These are phyloP conservation scores for Corchorus olitorius DNA, from an alignment of 345 rosid species.

Conservation along the genomic window DNA sequence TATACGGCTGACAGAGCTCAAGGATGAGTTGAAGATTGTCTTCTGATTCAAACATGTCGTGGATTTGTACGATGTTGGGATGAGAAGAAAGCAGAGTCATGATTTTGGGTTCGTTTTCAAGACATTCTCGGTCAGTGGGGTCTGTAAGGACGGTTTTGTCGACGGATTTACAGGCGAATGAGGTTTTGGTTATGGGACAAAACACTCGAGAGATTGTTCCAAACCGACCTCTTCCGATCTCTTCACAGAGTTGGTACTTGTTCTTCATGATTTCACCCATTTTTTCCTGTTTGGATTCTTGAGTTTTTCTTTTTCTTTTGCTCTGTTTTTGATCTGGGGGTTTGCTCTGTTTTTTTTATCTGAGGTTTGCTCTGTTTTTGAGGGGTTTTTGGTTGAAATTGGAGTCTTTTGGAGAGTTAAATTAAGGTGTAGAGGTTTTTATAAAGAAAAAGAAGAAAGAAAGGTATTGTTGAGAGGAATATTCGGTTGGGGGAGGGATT, in stretches of 20 bases:
- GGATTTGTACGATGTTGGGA: constrained; percentile 59
- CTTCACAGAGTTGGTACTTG: constrained; percentile 60
- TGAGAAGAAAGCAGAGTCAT: constrained; percentile 66
- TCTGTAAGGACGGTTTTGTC: constrained; percentile 60
- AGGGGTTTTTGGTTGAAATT: not conserved
- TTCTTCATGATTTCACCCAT: constrained; percentile 40
- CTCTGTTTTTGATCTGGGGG: not conserved
- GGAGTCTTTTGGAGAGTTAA: too few relatives aligned
- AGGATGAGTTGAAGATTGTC: constrained; percentile 53
- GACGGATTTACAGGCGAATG: constrained; percentile 72
- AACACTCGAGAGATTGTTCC: constrained; percentile 66
- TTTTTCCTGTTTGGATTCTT: not conserved
- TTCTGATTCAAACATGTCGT: constrained; percentile 56
- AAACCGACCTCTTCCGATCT: constrained; percentile 79
- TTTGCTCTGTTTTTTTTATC: not conserved
- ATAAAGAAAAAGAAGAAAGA: not conserved
- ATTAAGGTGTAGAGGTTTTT: not conserved
- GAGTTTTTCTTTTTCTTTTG: not conserved
- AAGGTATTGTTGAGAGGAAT: constrained; percentile 24
- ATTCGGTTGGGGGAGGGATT: constrained; percentile 22
- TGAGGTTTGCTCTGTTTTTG: not conserved
- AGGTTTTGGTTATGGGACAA: constrained; percentile 42
- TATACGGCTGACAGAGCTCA: constrained; percentile 57
- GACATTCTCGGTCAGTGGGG: constrained; percentile 64
- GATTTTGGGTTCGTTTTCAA: constrained; percentile 69